Conservation (phyloP, 495 filamentous ascomycete species). For the Bryoglossum gracile region DNA sequence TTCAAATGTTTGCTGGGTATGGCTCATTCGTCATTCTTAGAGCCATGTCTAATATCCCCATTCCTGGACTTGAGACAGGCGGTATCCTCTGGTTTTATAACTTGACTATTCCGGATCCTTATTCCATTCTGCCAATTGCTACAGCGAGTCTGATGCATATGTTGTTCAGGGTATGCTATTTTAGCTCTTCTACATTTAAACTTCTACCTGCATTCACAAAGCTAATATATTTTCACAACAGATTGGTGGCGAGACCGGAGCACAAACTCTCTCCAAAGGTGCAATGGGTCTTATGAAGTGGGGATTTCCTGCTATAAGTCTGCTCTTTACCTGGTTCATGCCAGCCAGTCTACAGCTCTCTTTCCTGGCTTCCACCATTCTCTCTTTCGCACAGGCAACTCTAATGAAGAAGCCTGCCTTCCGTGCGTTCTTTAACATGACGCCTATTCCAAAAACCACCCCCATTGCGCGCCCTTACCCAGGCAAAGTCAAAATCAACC, state of each 20-base stretch:
- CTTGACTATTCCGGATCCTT: conserved; percentile 71
- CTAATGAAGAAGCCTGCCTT: conserved; percentile 43
- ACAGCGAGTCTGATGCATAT: conserved; percentile 40
- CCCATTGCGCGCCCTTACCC: conserved; percentile 6
- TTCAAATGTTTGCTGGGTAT: conserved; percentile 65
- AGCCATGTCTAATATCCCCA: conserved; percentile 69
- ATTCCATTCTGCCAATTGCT: conserved; percentile 60
- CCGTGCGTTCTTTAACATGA: conserved; percentile 44
- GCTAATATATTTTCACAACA: conserved; percentile 21
- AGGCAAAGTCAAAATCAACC: conserved; percentile 24
- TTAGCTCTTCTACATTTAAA: neutral
- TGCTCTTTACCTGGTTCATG: conserved; percentile 54
- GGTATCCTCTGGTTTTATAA: conserved; percentile 73
- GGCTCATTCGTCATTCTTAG: conserved; percentile 72
- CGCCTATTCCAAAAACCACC: conserved; percentile 33
- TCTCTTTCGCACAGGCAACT: conserved; percentile 51
- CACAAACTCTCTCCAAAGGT: conserved; percentile 27
- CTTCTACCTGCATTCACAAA: no score
- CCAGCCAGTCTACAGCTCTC: conserved; percentile 67
- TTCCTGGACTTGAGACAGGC: conserved; percentile 65
- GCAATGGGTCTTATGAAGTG: conserved; percentile 46
- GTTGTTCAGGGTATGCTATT: conserved; percentile 49
- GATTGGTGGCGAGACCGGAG: conserved; percentile 41
- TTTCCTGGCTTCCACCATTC: conserved; percentile 51
- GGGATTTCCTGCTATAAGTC: conserved; percentile 52